phyloP scores from a whole-genome alignment of 192 early-diverging fungal species.

The Backusella parvicylindrica region DNA sequence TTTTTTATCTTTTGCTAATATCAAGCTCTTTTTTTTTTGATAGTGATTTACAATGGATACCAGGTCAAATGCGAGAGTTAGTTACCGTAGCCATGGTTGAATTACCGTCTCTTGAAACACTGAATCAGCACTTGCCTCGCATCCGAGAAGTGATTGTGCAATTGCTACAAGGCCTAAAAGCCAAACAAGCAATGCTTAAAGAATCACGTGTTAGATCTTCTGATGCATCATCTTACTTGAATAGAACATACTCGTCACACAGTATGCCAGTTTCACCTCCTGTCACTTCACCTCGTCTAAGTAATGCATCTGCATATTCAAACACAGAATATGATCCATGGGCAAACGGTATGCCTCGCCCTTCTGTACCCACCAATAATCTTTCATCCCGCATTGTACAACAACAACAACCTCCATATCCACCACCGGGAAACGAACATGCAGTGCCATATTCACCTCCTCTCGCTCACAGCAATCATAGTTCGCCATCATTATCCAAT shows the following conservation, averaged over 20 bases:
- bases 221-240: not conserved
- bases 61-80: slow-evolving; percentile 18
- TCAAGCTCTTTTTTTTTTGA: not conserved
- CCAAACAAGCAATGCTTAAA: slow-evolving; percentile 18
- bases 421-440: not conserved
- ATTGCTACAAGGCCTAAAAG: slow-evolving; percentile 32
- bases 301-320: not conserved
- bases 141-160: slow-evolving; percentile 38
- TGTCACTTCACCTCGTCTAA: not conserved
- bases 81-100: slow-evolving; percentile 7
- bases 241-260: not conserved
- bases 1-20: not conserved
- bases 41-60: slow-evolving; percentile 24
- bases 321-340: slow-evolving; percentile 21
- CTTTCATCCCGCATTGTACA: not conserved
- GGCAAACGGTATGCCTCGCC: slow-evolving; percentile 21
- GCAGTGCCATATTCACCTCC: not conserved
- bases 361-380: slow-evolving; percentile 11
- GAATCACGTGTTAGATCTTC: not conserved
- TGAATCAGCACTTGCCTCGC: slow-evolving; percentile 34
- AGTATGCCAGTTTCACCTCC: not conserved
- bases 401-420: not conserved
- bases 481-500: not conserved
- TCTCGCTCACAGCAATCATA: not conserved
- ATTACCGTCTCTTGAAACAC: slow-evolving; percentile 10